Evolutionary conservation across 148 eudicot genomes (phyloP), one percentile per base, ranked within the genome.

Genomic region (Nyssa sinensis): DNA sequence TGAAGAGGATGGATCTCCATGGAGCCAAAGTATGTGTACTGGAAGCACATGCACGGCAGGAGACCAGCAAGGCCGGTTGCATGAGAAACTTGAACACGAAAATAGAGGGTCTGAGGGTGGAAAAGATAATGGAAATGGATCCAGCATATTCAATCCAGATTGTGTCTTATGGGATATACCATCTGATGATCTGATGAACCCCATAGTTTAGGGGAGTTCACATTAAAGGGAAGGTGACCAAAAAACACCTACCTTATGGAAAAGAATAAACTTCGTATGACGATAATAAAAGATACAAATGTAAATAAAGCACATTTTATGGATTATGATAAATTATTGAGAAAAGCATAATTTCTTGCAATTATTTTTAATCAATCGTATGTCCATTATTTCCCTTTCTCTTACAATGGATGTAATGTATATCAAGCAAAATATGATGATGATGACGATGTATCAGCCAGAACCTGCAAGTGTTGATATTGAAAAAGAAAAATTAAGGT

Each of bases 371-470:
- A 37, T 25, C 10, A 1, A 31, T 62, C 76, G 75, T 75, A 76
- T 60, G 21, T 62, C 75, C 71, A 66, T 25, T 65, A 33, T 66
- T 19, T 25, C 41, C 60, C 30, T 61, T 76, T 67, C 71, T 75
- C 68, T 76, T 37, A 19, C 23, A 29, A 39, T 57, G 33, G 65
- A 24, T 11, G 23, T 74, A 51, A 62, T 72, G 53, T 32, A 51
- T 27, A 77, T 86, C 82, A 94, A 75, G 98, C 98, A 77, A 92
- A 94, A 77, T 94, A 94, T 68, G 97, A 94, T 37, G 97, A 94
- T 12, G 96, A 94, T 37, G 98, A 90, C 17, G 98, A 88, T 77
- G 97, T 92, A 88, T 95, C 97, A 76, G 93, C 96, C 74, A 95
- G 94, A 62, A 95, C 88, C 99, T 92, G 96, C 88, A 88, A 74